A percentile compares a stretch with the other conserved stretches of the same genome.
These are phyloP conservation scores for Lentinula guzmanii DNA, from an alignment of 768 basidiomycete genomes.

Conservation along the genomic window DNA sequence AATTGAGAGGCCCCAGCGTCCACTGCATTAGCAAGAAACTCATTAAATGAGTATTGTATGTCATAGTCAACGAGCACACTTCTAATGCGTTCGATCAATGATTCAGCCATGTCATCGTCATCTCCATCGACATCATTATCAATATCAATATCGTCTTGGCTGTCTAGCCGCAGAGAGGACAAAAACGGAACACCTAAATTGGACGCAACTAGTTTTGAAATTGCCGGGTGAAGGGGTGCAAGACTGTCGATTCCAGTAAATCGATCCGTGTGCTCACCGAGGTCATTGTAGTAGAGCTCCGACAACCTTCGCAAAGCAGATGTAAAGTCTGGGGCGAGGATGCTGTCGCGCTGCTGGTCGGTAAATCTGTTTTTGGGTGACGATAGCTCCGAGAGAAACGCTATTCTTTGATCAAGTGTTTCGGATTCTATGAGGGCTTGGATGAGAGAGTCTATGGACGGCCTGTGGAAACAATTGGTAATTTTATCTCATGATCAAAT, in stretches of 20 bases:
- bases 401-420: neutral
- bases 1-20: slow-evolving; percentile 44
- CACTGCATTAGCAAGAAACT: slow-evolving; percentile 49
- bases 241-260: neutral
- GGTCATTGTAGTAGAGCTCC: slow-evolving; percentile 34
- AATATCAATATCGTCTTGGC: slow-evolving; percentile 17
- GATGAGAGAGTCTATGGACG: neutral
- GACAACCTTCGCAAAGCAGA: slow-evolving; percentile 19
- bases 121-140: slow-evolving; percentile 20
- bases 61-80: slow-evolving; percentile 36
- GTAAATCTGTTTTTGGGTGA: slow-evolving; percentile 9
- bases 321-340: slow-evolving; percentile 30
- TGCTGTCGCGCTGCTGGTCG: slow-evolving; percentile 15
- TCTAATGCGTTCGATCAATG: slow-evolving; percentile 33
- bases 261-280: slow-evolving; percentile 17
- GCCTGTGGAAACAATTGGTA: neutral
- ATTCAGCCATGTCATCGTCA: slow-evolving; percentile 37
- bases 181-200: slow-evolving; percentile 11
- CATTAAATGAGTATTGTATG: slow-evolving; percentile 35
- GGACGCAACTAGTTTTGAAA: slow-evolving; percentile 9
- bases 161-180: slow-evolving; percentile 12
- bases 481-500: neutral
- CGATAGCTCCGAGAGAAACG: neutral
- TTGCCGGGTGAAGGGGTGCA: slow-evolving; percentile 1
- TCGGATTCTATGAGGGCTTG: neutral